Percentiles rank a stretch among this genome's conserved stretches.
Evolutionary conservation across 164 flowering plant genomes (phyloP).

Genomic region (Berberis vulgaris): DNA sequence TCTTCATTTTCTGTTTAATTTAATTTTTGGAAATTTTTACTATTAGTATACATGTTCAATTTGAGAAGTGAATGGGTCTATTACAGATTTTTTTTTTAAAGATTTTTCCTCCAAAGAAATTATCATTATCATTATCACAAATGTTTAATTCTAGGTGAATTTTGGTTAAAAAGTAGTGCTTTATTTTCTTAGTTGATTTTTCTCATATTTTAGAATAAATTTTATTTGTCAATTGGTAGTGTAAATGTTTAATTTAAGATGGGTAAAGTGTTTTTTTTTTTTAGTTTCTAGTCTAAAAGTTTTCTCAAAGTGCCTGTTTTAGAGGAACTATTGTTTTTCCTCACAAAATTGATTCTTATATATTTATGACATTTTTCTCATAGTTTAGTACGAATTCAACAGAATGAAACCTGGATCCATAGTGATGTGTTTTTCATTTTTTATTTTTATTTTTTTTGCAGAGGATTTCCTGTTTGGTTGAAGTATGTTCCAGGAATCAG

Average conservation of each 20-base stretch:
- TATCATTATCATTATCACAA: too few relatives aligned
- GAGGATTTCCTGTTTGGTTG: constrained; percentile 91
- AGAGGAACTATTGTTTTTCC: too few relatives aligned
- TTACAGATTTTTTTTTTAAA: not conserved
- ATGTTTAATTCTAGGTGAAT: too few relatives aligned
- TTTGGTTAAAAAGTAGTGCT: too few relatives aligned
- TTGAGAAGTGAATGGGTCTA: not conserved
- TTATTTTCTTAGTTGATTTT: too few relatives aligned
- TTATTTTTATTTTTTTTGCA: constrained; percentile 13
- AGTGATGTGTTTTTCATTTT: not conserved
- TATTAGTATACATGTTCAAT: not conserved
- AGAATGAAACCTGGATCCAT: not conserved
- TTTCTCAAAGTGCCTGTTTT: too few relatives aligned
- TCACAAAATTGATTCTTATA: too few relatives aligned
- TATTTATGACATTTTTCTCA: too few relatives aligned
- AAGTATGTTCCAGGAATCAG: constrained; percentile 89
- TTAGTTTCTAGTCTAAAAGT: too few relatives aligned
- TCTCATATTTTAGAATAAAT: too few relatives aligned
- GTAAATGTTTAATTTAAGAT: not conserved
- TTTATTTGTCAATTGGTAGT: not conserved
- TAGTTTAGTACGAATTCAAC: too few relatives aligned
- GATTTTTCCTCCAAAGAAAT: too few relatives aligned
- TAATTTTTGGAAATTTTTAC: not conserved
- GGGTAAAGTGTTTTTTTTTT: not conserved
- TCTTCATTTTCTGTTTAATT: not conserved